Evolutionary conservation across 805 yeast species (phyloP).

Genomic region (Candida orba): DNA sequence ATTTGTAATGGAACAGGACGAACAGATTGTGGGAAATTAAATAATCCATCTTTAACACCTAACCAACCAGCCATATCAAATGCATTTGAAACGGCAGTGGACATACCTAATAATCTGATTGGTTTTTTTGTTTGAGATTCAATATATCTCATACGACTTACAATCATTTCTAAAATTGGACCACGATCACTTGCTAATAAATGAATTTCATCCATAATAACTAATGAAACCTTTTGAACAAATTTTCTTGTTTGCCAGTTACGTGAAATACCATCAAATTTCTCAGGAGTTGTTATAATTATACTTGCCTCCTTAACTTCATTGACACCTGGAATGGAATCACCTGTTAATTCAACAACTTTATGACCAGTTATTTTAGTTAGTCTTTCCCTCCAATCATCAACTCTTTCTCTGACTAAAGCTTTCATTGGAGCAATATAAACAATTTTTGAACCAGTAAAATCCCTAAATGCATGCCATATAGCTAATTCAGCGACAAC

Average conservation of each 20-base stretch:
- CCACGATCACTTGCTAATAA: conserved; percentile 96
- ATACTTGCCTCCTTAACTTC: conserved; percentile 80
- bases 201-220: conserved; percentile 96
- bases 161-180: conserved; percentile 90
- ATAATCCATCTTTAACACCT: conserved; percentile 89
- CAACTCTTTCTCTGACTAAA: conserved; percentile 93
- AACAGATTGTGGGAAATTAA: conserved; percentile 90
- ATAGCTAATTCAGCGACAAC: conserved; percentile 95
- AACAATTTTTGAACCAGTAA: conserved; percentile 83
- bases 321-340: conserved; percentile 78
- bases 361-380: conserved; percentile 77
- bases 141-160: conserved; percentile 88
- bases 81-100: conserved; percentile 90
- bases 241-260: conserved; percentile 85
- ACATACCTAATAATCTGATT: conserved; percentile 83
- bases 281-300: conserved; percentile 91
- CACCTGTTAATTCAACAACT: conserved; percentile 89
- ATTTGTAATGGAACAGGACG: conserved; percentile 94
- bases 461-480: conserved; percentile 88
- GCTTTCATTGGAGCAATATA: conserved; percentile 94
- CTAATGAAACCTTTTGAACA: conserved; percentile 73
- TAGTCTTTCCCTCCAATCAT: conserved; percentile 74
- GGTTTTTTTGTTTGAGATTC: conserved; percentile 89
- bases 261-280: conserved; percentile 96
- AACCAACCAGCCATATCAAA: conserved; percentile 92